Evolutionary conservation across 805 yeast genomes (phyloP), one percentile per base, ranked within the genome.

Genomic region (Kregervanrija delftensis): DNA sequence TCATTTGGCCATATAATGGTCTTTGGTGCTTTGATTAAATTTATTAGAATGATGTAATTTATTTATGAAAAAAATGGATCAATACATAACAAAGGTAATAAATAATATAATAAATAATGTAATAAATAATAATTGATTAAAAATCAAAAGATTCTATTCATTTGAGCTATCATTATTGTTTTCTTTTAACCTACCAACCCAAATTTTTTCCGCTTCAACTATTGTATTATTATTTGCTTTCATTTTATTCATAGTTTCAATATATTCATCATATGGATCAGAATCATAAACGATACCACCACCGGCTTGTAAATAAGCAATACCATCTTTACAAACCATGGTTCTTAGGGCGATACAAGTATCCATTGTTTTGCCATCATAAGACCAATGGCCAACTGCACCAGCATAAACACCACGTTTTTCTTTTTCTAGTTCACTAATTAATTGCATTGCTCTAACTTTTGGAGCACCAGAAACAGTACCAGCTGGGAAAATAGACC

Each of bases 381-480:
- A 93, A 1, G 96, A 89, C 96, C 97, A 93, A 62, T 86, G 85
- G 8, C 99, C 99, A 14, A 93, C 98, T 2, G 99, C 99, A 49
- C 99, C 99, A 0, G 99, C 99, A 60, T 93, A 93, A 8, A 91
- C 90, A 39, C 98, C 99, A 60, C 99, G 75, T 59, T 88, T 87
- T 61, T 91, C 98, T 49, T 78, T 75, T 61, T 93, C 99, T 40
- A 91, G 68, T 61, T 87, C 95, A 33, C 86, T 84, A 55, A 93
- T 88, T 37, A 93, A 71, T 65, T 90, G 95, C 98, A 93, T 93
- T 9, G 99, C 99, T 56, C 78, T 80, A 36, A 93, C 95, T 66
- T 93, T 93, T 45, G 99, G 99, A 2, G 99, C 98, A 35, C 99
- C 99, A 45, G 95, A 83, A 11, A 91, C 98, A 1, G 99, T 93